phyloP scores from a whole-genome alignment of 805 yeast genomes.

The Huiozyma sinensis region DNA sequence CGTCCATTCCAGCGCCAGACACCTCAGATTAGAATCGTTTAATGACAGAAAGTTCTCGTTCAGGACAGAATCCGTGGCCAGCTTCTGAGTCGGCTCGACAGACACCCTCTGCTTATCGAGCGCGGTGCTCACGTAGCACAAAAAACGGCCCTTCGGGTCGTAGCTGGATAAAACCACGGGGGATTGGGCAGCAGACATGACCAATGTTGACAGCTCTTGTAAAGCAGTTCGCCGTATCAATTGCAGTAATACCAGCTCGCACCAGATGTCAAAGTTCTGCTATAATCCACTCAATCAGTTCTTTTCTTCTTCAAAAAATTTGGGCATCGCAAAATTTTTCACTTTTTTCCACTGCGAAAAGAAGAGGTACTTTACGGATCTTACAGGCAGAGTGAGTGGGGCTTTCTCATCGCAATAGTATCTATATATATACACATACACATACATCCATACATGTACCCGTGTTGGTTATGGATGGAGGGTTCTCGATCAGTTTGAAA shows the following conservation, averaged over 20 bases:
- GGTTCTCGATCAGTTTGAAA: constrained; percentile 14
- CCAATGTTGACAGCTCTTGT: constrained; percentile 6
- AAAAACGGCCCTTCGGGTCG: constrained; percentile 51
- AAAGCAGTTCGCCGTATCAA: constrained; percentile 5
- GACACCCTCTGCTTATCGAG: constrained; percentile 62
- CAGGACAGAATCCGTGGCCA: constrained; percentile 21
- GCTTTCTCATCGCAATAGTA: too few relatives aligned
- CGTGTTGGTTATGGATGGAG: background rate
- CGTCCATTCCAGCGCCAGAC: constrained; percentile 19
- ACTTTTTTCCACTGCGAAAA: background rate
- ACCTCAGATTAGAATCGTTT: constrained; percentile 17
- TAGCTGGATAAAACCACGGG: constrained; percentile 34
- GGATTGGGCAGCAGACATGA: constrained; percentile 4
- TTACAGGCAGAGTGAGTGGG: too few relatives aligned
- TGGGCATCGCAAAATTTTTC: constrained; percentile 7
- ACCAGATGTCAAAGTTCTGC: constrained; percentile 5
- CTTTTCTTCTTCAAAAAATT: background rate
- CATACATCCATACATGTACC: too few relatives aligned
- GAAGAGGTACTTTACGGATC: too few relatives aligned
- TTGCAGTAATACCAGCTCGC: background rate
- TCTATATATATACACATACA: too few relatives aligned
- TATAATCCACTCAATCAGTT: background rate
- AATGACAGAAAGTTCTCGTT: constrained; percentile 26
- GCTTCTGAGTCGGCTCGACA: constrained; percentile 40
- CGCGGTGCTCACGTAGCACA: constrained; percentile 56